Base-by-base conservation (phyloP, 441 rosid genomes). In the Corymbia citriodora region DNA sequence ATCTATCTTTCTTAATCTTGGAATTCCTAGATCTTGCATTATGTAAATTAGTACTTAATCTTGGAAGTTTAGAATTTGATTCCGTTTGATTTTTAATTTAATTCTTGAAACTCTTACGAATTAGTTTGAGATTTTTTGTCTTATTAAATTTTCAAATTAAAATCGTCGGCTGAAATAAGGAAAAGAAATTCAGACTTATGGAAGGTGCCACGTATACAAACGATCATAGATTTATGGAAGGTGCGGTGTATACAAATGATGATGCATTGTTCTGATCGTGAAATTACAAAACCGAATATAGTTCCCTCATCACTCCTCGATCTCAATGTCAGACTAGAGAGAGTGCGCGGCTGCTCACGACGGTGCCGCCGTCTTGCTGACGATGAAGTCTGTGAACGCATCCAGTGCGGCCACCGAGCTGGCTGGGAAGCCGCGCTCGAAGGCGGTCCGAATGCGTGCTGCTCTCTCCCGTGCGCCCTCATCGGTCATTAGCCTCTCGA, bases 401-500 rank as follows among this genome's bases (percentile, higher is more conserved):
- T 93, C 93, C 81, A 94, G 55, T 40, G 93, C 89, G 2, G 87
- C 45, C 4, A 45, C 21, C 6, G 95, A 92, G 52, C 91, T 92
- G 3, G 52, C 57, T 0, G 93, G 94, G 59, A 93, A 93, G 9
- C 93, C 94, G 17, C 55, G 53, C 50, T 86, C 90, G 88, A 94
- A 91, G 87, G 55, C 88, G 21, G 36, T 55, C 33, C 89, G 29
- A 72, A 92, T 48, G 25, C 21, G 9, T 1, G 54, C 88, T 2
- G 94, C 95, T 21, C 90, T 74, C 49, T 59, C 49, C 52, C 81
- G 91, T 3, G 90, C 53, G 2, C 89, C 90, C 40, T 88, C 93
- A 70, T 90, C 92, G 27, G 90, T 53, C 90, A 93, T 70, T 23
- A 94, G 88, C 88, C 91, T 82, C 74, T 91, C 91, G 4, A 94